Conservation (phyloP, 176 grass and related monocot genomes). For the Oryza meyeriana region DNA sequence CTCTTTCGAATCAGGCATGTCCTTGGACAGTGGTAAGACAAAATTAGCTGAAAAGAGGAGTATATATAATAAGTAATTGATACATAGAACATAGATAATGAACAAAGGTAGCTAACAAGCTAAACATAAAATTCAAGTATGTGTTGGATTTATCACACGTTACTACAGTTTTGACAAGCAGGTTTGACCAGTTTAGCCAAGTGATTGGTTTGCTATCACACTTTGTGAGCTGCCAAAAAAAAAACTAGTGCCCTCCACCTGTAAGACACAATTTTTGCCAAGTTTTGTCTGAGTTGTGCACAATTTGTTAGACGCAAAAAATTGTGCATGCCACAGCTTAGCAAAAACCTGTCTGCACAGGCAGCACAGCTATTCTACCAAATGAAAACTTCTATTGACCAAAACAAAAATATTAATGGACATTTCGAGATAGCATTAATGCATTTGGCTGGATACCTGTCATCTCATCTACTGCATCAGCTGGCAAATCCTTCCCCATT, state of each 20-base stretch:
- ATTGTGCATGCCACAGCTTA: too few relatives aligned
- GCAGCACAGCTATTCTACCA: too few relatives aligned
- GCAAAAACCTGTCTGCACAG: background rate
- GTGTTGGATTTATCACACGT: too few relatives aligned
- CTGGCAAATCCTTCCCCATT: conserved; percentile 70
- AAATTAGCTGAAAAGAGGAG: conserved; percentile 55
- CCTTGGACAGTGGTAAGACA: conserved; percentile 52
- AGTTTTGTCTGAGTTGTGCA: too few relatives aligned
- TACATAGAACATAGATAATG: background rate
- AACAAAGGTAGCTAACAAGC: background rate
- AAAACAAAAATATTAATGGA: background rate
- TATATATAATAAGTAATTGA: background rate
- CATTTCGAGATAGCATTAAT: background rate
- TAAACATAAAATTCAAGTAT: too few relatives aligned
- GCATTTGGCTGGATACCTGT: conserved; percentile 36
- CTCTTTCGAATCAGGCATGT: conserved; percentile 54
- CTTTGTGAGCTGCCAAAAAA: too few relatives aligned
- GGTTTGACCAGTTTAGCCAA: too few relatives aligned
- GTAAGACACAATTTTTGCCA: too few relatives aligned
- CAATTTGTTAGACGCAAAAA: too few relatives aligned
- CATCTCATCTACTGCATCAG: conserved; percentile 66
- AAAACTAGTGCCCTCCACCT: too few relatives aligned
- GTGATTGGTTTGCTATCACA: too few relatives aligned
- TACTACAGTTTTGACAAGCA: too few relatives aligned
- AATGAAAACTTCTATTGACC: background rate